Evolutionary conservation across 2,329 filamentous ascomycete species (phyloP).

Genomic region (Ophiocordyceps camponoti-floridani): DNA sequence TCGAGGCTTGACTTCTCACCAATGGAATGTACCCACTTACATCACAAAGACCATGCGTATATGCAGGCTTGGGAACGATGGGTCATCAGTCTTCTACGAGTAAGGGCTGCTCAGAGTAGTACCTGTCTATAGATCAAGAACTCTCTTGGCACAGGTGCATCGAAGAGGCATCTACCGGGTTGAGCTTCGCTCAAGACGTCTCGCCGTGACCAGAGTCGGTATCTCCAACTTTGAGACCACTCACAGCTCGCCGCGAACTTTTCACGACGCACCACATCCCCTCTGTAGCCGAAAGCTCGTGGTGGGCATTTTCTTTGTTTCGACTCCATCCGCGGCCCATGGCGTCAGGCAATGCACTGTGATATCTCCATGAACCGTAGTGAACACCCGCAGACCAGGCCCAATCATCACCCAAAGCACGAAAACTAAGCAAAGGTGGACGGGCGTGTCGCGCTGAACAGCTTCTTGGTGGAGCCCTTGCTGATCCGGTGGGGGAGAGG

Average conservation of each 20-base stretch:
- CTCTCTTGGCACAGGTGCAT: no score
- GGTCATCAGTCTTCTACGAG: no score
- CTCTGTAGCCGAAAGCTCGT: not conserved
- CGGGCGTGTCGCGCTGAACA: constrained; percentile 85
- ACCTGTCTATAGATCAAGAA: no score
- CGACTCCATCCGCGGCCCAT: constrained; percentile 27
- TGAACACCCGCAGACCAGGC: constrained; percentile 41
- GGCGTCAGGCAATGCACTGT: constrained; percentile 36
- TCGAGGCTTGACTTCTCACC: no score
- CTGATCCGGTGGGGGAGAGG: constrained; percentile 91
- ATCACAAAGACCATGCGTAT: no score
- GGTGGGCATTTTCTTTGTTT: not conserved
- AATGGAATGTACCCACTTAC: no score
- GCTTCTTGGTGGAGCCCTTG: constrained; percentile 69
- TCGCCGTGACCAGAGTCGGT: not conserved
- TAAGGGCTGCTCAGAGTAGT: no score
- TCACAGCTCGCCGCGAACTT: not conserved
- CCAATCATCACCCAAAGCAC: constrained; percentile 31
- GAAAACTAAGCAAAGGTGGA: constrained; percentile 87
- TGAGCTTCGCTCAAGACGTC: no score
- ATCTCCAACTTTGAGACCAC: not conserved
- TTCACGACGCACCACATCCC: not conserved
- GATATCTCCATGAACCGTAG: constrained; percentile 42
- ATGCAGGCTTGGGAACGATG: no score
- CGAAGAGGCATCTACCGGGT: no score